Conservation (phyloP, 306 rosid genomes). For the Inga laurina region DNA sequence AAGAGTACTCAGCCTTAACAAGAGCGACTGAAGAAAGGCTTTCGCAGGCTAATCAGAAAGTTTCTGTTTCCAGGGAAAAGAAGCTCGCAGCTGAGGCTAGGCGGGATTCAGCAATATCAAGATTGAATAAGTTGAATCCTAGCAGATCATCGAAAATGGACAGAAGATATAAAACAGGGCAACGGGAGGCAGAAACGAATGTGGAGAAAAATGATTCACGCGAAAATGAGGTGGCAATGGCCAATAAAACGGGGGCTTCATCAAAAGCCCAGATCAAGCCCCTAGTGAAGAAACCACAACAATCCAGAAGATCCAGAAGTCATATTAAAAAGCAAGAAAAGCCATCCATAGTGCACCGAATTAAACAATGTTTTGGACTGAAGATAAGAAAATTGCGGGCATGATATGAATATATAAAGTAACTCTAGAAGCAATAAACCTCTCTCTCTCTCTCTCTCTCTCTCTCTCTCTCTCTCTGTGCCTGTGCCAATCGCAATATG, state of each 20-base stretch:
- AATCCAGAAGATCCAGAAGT: slow-evolving; percentile 34
- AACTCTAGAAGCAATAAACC: background rate
- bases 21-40: slow-evolving; percentile 43
- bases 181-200: slow-evolving; percentile 10
- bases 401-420: slow-evolving; percentile 11
- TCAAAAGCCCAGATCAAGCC: slow-evolving; percentile 20
- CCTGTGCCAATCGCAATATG: background rate
- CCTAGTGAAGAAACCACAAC: slow-evolving; percentile 30
- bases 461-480: background rate
- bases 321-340: slow-evolving; percentile 23
- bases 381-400: slow-evolving; percentile 26
- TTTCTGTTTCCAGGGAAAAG: slow-evolving; percentile 38
- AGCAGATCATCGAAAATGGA: slow-evolving; percentile 23
- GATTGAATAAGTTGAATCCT: slow-evolving; percentile 37
- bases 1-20: slow-evolving; percentile 42
- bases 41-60: slow-evolving; percentile 40
- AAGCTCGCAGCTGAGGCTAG: slow-evolving; percentile 47
- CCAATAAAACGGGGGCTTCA: slow-evolving; percentile 21
- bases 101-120: slow-evolving; percentile 40
- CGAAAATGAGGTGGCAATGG: slow-evolving; percentile 10
- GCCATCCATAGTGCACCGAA: slow-evolving; percentile 32
- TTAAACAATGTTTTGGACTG: slow-evolving; percentile 30
- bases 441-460: background rate
- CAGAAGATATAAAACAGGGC: slow-evolving; percentile 27
- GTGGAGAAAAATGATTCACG: slow-evolving; percentile 16